Evolutionary conservation across 2,329 filamentous ascomycete genomes (phyloP), one percentile per base, ranked within the genome.

Genomic region (Trichoderma sp.): DNA sequence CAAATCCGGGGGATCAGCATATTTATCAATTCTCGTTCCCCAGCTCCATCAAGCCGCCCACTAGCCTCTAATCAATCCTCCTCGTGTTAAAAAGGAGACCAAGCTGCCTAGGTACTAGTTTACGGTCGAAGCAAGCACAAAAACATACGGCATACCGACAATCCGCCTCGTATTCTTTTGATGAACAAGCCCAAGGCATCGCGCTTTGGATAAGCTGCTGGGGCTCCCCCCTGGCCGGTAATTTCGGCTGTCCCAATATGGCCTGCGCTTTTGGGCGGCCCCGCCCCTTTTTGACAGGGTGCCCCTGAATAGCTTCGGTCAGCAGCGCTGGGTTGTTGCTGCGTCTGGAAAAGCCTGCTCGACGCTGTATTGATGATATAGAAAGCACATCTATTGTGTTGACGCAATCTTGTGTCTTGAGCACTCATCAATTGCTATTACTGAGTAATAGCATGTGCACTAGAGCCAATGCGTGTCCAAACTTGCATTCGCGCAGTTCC

Each of bases 151-250:
- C 3, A 43, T 19, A 37, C 47, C 53, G 29, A 40, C 52, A n/a
- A 5, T 66, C 47, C 27, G 53, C 52, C 63, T 66, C 63, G 55
- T 67, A 67, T 67, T 67, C 55, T 55, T 67, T 58, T 58, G 55
- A 67, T 67, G 55, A 67, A 64, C 24, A 63, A 14, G 8, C 40
- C 40, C 33, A 16, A 21, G 21, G 33, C 24, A 57, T 55, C 33
- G 59, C 40, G n/a, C 40, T 43, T 43, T 19, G 40, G 19, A 43
- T 47, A 21, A 16, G 14, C 59, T 14, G 61, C n/a, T 37, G 61
- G 40, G 49, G 49, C 16, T 35, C 4, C 61, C 24, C 60, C 47
- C 59, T 49, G 49, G 49, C 49, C 40, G 63, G 63, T 59, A 67
- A 67, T 67, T 59, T 67, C 63, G 63, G 63, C 40, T 43, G 35